phyloP scores from a whole-genome alignment of 768 basidiomycete species.

The Serendipita sp. region DNA sequence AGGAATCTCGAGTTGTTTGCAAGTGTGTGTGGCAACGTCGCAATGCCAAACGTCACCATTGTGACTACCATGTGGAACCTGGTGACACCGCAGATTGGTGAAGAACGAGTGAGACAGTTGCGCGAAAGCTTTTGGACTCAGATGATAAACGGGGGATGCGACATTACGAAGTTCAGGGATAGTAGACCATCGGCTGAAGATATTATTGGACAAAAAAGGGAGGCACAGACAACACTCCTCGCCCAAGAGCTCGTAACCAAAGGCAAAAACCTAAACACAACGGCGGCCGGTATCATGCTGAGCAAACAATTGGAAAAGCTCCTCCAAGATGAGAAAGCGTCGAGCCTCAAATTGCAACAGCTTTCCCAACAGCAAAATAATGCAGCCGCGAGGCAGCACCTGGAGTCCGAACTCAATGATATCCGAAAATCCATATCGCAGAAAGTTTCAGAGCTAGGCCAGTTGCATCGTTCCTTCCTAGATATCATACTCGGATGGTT shows the following conservation, averaged over 20 bases:
- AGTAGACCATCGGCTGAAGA: conserved; percentile 17
- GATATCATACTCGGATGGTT: too few species aligned
- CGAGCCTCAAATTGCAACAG: neutral
- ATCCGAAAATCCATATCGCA: neutral
- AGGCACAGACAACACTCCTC: neutral
- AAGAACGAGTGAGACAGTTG: conserved; percentile 31
- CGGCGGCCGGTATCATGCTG: neutral
- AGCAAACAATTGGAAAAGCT: neutral
- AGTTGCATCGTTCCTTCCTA: too few species aligned
- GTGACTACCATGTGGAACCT: conserved; percentile 40
- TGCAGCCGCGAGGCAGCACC: neutral
- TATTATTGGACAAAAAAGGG: conserved; percentile 13
- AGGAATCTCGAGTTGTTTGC: conserved; percentile 37
- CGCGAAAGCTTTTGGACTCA: conserved; percentile 34
- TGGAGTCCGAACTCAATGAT: neutral
- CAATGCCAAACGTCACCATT: conserved; percentile 34
- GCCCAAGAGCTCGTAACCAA: neutral
- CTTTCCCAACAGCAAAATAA: neutral
- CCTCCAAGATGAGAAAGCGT: neutral
- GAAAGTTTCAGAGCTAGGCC: too few species aligned
- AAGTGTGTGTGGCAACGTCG: conserved; percentile 34
- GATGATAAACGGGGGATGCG: conserved; percentile 33
- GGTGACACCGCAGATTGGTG: conserved; percentile 19
- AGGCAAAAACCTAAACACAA: neutral
- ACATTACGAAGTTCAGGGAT: conserved; percentile 15